These are phyloP conservation scores for Diplodia scrobiculata DNA, from an alignment of 2,329 filamentous ascomycete species.

Conservation along the genomic window DNA sequence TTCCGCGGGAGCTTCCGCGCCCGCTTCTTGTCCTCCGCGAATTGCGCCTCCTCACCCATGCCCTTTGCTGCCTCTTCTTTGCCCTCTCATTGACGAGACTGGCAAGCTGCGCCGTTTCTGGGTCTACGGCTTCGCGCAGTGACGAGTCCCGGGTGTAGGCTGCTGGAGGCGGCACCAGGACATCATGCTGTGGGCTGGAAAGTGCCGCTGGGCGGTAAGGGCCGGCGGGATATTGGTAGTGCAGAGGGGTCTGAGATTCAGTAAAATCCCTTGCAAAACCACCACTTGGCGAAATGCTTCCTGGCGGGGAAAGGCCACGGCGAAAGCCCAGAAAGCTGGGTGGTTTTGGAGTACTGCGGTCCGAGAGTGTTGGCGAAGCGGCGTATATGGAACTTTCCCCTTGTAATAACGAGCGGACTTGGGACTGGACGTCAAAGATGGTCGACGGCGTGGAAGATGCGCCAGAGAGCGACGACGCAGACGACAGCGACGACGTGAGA, in stretches of 20 bases:
- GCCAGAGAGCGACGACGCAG: background rate
- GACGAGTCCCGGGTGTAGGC: slow-evolving; percentile 3
- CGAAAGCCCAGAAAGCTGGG: background rate
- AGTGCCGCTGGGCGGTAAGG: slow-evolving; percentile 2
- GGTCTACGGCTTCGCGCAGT: slow-evolving; percentile 19
- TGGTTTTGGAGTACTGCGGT: slow-evolving; percentile 12
- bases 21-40: slow-evolving; percentile 12
- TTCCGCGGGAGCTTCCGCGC: background rate
- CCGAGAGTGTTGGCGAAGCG: slow-evolving; percentile 10
- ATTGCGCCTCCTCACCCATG: slow-evolving; percentile 22
- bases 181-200: slow-evolving; percentile 1
- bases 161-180: background rate
- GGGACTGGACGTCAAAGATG: slow-evolving; percentile 17
- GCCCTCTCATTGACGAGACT: slow-evolving; percentile 12
- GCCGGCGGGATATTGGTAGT: background rate
- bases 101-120: slow-evolving; percentile 23
- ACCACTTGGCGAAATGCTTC: background rate
- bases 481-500: background rate
- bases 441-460: slow-evolving; percentile 4
- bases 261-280: background rate
- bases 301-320: background rate
- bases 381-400: slow-evolving; percentile 7
- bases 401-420: slow-evolving; percentile 15
- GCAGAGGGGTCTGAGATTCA: background rate
- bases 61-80: slow-evolving; percentile 12